phyloP scores from a whole-genome alignment of 352 stramenopile genomes.

The Globisporangium orthogonon region DNA sequence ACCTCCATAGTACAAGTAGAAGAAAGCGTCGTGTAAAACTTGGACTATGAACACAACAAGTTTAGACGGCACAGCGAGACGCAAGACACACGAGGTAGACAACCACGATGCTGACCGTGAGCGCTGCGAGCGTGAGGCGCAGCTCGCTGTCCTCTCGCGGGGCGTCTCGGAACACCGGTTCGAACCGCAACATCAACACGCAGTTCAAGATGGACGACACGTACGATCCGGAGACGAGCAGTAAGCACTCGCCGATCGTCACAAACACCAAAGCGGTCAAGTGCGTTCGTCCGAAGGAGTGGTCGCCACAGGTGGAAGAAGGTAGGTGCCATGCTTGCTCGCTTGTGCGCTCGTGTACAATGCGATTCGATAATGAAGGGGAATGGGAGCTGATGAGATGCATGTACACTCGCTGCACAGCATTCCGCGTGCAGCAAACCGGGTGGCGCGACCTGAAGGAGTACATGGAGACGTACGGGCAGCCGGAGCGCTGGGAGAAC shows the following conservation, averaged over 20 bases:
- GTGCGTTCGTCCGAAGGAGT: slow-evolving; percentile 65
- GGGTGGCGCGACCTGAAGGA: slow-evolving; percentile 75
- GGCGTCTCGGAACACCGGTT: slow-evolving; percentile 9
- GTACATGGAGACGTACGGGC: slow-evolving; percentile 72
- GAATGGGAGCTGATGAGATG: not conserved
- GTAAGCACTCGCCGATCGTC: slow-evolving; percentile 26
- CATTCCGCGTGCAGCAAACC: slow-evolving; percentile 67
- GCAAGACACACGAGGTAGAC: not conserved
- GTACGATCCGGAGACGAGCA: slow-evolving; percentile 20
- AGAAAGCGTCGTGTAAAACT: too few species aligned
- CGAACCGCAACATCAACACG: slow-evolving; percentile 15
- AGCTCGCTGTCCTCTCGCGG: slow-evolving; percentile 32
- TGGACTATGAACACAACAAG: too few species aligned
- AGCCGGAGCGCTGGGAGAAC: slow-evolving; percentile 70
- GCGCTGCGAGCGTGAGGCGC: slow-evolving; percentile 22
- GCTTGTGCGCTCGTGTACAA: not conserved
- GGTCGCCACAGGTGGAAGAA: slow-evolving; percentile 62
- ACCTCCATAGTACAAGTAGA: too few species aligned
- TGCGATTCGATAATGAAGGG: too few species aligned
- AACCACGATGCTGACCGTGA: slow-evolving; percentile 25
- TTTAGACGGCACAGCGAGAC: not conserved
- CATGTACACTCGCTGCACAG: not conserved
- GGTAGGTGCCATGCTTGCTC: slow-evolving; percentile 12
- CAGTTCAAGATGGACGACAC: slow-evolving; percentile 58
- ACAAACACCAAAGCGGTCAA: slow-evolving; percentile 47